Conservation (phyloP, 768 basidiomycete species). For the Mycena venus region DNA sequence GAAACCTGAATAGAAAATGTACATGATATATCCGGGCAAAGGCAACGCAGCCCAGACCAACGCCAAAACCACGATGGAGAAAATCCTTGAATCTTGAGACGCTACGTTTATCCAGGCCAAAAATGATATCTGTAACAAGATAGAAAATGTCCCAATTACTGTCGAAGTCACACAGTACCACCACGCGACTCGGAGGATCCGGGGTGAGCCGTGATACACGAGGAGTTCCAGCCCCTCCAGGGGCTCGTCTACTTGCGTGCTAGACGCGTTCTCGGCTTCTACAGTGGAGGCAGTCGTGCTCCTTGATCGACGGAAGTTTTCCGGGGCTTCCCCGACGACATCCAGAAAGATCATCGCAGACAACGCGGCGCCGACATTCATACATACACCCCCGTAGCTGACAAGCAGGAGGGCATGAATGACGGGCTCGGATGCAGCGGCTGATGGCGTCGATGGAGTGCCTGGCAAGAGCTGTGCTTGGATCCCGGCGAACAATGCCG, state of each 20-base stretch:
- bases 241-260: not conserved
- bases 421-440: not conserved
- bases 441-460: not conserved
- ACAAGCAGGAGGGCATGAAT: conserved; percentile 4
- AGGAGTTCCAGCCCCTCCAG: not conserved
- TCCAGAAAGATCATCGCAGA: conserved; percentile 13
- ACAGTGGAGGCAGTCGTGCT: not conserved
- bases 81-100: not conserved
- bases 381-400: conserved; percentile 1
- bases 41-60: conserved; percentile 17
- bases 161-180: conserved; percentile 6
- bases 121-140: conserved; percentile 11
- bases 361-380: conserved; percentile 15
- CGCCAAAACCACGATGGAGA: conserved; percentile 5
- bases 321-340: not conserved
- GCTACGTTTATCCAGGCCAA: conserved; percentile 19
- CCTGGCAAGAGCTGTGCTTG: conserved; percentile 13
- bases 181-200: conserved; percentile 1
- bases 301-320: not conserved
- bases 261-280: not conserved
- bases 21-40: not conserved
- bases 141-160: not conserved
- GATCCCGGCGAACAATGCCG: conserved; percentile 10
- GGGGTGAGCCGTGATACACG: not conserved
- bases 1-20: not conserved